phyloP scores from a whole-genome alignment of 208 protist species.

The Crithidia acanthocephali region DNA sequence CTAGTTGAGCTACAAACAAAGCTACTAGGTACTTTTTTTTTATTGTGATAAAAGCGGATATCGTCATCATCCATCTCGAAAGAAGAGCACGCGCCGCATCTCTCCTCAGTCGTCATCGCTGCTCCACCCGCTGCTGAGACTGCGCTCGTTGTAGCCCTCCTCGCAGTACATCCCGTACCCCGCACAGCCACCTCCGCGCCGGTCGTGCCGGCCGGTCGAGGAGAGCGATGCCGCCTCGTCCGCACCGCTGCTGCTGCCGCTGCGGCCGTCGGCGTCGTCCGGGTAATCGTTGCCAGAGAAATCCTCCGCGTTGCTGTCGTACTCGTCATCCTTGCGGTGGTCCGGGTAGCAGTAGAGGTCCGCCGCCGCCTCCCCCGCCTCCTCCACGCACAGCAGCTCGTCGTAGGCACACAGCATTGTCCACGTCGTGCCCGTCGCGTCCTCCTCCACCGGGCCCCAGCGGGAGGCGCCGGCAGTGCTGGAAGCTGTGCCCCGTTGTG shows the following conservation, averaged over 20 bases:
- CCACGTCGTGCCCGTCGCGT: slow-evolving; percentile 25
- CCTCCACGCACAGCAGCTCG: slow-evolving; percentile 34
- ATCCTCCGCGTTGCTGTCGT: slow-evolving; percentile 92
- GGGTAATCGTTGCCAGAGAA: slow-evolving; percentile 89
- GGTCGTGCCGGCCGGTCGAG: slow-evolving; percentile 3
- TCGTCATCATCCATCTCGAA: too few species aligned
- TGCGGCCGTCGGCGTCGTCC: slow-evolving; percentile 49
- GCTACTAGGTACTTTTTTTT: too few species aligned
- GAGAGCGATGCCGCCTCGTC: not conserved
- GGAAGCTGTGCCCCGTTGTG: not conserved
- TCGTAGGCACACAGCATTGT: slow-evolving; percentile 28
- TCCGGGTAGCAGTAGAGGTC: slow-evolving; percentile 87
- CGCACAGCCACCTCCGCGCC: not conserved
- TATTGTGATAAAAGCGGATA: too few species aligned
- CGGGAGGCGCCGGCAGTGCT: not conserved
- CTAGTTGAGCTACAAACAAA: too few species aligned
- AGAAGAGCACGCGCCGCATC: not conserved
- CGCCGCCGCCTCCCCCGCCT: slow-evolving; percentile 36
- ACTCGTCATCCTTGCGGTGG: slow-evolving; percentile 90
- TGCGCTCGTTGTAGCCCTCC: slow-evolving; percentile 50
- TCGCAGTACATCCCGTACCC: slow-evolving; percentile 58
- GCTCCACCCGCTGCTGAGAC: slow-evolving; percentile 55
- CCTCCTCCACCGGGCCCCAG: slow-evolving; percentile 28
- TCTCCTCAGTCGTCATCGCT: slow-evolving; percentile 31
- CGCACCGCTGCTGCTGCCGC: slow-evolving; percentile 5